Conservation (phyloP, 2,329 filamentous ascomycete species). For the Raffaelea arxii region DNA sequence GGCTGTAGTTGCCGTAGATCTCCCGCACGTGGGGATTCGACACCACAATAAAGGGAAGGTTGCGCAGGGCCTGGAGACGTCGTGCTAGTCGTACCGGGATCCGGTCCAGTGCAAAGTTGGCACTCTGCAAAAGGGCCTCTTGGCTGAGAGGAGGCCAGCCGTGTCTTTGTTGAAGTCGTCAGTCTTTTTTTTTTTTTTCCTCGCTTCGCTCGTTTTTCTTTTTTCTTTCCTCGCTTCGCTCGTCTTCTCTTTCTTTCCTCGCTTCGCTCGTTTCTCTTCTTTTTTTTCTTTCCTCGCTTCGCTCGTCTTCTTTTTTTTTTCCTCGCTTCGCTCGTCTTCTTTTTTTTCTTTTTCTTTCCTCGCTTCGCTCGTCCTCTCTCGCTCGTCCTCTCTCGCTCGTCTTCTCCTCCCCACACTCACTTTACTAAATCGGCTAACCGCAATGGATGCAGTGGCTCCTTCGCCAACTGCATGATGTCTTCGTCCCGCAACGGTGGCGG, state of each 20-base stretch:
- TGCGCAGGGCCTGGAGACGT: slow-evolving; percentile 84
- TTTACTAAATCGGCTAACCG: slow-evolving; percentile 83
- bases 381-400: not conserved
- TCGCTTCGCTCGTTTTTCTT: no score
- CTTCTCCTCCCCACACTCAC: slow-evolving; percentile 33
- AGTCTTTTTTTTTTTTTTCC: not conserved
- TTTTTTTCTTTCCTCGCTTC: no score
- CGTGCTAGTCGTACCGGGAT: slow-evolving; percentile 88
- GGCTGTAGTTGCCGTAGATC: slow-evolving; percentile 94
- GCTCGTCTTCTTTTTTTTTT: no score
- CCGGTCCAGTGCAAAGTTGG: slow-evolving; percentile 90
- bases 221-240: no score
- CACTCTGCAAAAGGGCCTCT: slow-evolving; percentile 73
- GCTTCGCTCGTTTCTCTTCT: no score
- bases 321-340: no score
- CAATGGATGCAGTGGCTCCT: slow-evolving; percentile 67
- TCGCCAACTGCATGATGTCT: slow-evolving; percentile 70
- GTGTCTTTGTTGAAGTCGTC: slow-evolving; percentile 32
- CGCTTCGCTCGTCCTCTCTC: no score
- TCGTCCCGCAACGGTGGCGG: slow-evolving; percentile 42
- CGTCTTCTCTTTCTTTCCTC: no score
- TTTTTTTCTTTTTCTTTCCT: not conserved
- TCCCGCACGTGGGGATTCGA: slow-evolving; percentile 92
- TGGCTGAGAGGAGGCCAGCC: slow-evolving; percentile 78
- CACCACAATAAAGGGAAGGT: slow-evolving; percentile 94